phyloP scores from a whole-genome alignment of 768 basidiomycete species.

The Psilocybe cyanescens region DNA sequence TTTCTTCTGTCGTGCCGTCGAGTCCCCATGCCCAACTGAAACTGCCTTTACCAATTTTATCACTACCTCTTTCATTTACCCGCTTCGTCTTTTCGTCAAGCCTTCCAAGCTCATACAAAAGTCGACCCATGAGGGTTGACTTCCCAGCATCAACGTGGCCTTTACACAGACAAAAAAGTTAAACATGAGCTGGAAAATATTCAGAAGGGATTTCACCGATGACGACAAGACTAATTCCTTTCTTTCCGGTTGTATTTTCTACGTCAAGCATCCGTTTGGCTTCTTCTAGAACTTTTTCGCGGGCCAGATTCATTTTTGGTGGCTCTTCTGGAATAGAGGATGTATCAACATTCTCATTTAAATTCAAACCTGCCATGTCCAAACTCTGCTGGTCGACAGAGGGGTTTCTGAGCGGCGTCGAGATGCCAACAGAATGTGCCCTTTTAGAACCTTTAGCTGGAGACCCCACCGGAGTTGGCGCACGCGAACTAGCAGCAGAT shows the following conservation, averaged over 20 bases:
- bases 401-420: slow-evolving; percentile 43
- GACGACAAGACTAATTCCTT: slow-evolving; percentile 84
- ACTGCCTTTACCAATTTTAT: slow-evolving; percentile 89
- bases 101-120: slow-evolving; percentile 90
- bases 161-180: neutral
- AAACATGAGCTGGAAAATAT: slow-evolving; percentile 17
- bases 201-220: slow-evolving; percentile 62
- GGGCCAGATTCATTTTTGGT: slow-evolving; percentile 69
- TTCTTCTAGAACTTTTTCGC: slow-evolving; percentile 85
- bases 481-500: slow-evolving; percentile 49
- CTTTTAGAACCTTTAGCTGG: slow-evolving; percentile 49
- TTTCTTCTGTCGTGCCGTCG: slow-evolving; percentile 91
- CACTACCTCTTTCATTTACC: slow-evolving; percentile 88
- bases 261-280: slow-evolving; percentile 57
- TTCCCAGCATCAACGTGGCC: slow-evolving; percentile 99
- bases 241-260: slow-evolving; percentile 57
- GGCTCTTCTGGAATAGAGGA: slow-evolving; percentile 49
- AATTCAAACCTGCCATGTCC: slow-evolving; percentile 77
- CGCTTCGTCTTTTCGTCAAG: slow-evolving; percentile 84
- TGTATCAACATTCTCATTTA: slow-evolving; percentile 46
- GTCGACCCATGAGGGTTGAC: slow-evolving; percentile 94
- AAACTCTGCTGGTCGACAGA: slow-evolving; percentile 58
- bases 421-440: slow-evolving; percentile 31
- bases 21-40: slow-evolving; percentile 99
- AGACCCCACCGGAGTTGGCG: slow-evolving; percentile 46